Evolutionary conservation across 2,329 filamentous ascomycete genomes (phyloP).

Genomic region (Alternaria gaisen): DNA sequence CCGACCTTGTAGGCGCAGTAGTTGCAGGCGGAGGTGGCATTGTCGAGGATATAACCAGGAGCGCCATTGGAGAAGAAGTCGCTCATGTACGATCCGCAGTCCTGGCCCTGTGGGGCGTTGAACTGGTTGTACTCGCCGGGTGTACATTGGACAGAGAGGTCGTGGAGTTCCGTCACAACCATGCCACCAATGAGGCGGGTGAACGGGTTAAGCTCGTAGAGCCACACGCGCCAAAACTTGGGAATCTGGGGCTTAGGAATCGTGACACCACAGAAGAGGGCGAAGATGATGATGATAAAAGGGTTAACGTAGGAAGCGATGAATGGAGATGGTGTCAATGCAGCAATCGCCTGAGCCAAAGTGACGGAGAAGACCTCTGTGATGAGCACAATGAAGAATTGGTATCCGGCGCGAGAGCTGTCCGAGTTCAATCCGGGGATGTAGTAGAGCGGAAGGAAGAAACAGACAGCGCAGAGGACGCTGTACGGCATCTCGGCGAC

Average conservation of each 20-base stretch:
- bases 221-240: conserved; percentile 79
- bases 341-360: conserved; percentile 75
- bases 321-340: conserved; percentile 79
- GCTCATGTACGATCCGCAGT: conserved; percentile 79
- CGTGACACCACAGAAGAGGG: conserved; percentile 87
- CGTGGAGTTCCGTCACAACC: conserved; percentile 79
- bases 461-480: conserved; percentile 78
- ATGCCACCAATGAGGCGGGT: conserved; percentile 83
- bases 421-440: conserved; percentile 76
- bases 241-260: conserved; percentile 82
- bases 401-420: conserved; percentile 76
- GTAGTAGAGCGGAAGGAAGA: conserved; percentile 87
- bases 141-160: conserved; percentile 68
- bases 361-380: conserved; percentile 87
- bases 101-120: conserved; percentile 69
- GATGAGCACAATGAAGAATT: conserved; percentile 84
- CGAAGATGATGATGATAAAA: conserved; percentile 69
- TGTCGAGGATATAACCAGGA: conserved; percentile 74
- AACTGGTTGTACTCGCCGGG: conserved; percentile 72
- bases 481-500: conserved; percentile 86
- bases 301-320: conserved; percentile 83
- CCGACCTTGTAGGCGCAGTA: conserved; percentile 85
- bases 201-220: conserved; percentile 85
- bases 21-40: conserved; percentile 72
- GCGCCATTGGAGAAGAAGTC: conserved; percentile 74